A percentile compares a stretch with the other conserved stretches of the same genome.
These are phyloP conservation scores for Chimonanthus salicifolius DNA, from an alignment of 164 flowering plant genomes.

Conservation along the genomic window DNA sequence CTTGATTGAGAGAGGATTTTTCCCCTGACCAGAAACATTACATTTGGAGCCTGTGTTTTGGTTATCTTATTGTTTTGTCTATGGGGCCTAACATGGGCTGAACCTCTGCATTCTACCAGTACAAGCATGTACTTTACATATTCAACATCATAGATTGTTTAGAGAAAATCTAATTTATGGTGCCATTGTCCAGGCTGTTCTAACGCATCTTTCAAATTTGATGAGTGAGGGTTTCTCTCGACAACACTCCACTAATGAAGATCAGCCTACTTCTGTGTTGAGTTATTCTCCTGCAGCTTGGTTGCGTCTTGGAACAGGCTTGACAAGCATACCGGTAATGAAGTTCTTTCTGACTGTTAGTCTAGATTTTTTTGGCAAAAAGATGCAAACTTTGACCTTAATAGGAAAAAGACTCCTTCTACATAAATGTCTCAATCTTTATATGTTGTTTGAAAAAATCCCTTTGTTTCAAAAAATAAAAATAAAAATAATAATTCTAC, in stretches of 20 bases:
- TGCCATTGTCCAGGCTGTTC: slow-evolving; percentile 54
- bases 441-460: too few species aligned
- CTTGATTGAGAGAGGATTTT: not conserved
- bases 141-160: too few species aligned
- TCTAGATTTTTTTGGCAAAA: not conserved
- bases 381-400: not conserved
- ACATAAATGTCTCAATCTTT: too few species aligned
- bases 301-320: slow-evolving; percentile 25
- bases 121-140: too few species aligned
- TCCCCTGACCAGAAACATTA: not conserved
- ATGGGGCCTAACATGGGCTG: not conserved
- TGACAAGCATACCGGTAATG: slow-evolving; percentile 8
- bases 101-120: too few species aligned
- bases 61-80: too few species aligned
- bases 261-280: slow-evolving; percentile 31
- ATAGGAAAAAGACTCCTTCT: not conserved
- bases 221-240: slow-evolving; percentile 41
- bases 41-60: too few species aligned
- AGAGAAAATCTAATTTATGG: not conserved
- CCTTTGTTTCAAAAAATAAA: too few species aligned
- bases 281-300: slow-evolving; percentile 32
- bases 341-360: slow-evolving; percentile 1
- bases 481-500: not conserved
- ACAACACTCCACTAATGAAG: slow-evolving; percentile 36
- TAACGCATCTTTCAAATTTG: slow-evolving; percentile 53